Conservation (phyloP, 306 rosid genomes). For the Vigna nakashimae region DNA sequence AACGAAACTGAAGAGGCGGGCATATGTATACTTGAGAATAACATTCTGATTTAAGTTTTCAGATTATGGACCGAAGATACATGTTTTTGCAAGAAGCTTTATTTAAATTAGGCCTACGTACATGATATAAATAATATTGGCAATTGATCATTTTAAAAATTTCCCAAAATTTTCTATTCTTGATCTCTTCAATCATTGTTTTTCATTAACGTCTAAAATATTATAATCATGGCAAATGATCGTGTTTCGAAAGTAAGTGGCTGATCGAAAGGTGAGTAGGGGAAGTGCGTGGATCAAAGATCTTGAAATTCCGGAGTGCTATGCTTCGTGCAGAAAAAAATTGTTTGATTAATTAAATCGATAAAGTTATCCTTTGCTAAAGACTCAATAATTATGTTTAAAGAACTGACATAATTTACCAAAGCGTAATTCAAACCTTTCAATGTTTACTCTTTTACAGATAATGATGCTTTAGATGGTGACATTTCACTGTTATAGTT, state of each 20-base stretch:
- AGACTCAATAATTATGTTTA: background rate
- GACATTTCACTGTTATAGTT: conserved; percentile 2
- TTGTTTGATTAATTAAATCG: background rate
- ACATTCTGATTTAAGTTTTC: background rate
- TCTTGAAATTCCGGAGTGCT: background rate
- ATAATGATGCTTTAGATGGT: background rate
- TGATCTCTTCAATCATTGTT: background rate
- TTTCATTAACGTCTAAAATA: background rate
- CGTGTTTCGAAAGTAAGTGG: conserved; percentile 4
- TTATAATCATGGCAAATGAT: background rate
- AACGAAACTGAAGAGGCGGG: background rate
- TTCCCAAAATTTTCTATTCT: background rate
- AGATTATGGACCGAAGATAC: background rate
- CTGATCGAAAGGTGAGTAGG: background rate
- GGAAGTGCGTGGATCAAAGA: background rate
- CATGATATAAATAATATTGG: background rate
- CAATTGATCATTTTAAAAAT: background rate
- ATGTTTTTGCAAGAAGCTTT: background rate
- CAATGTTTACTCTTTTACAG: background rate
- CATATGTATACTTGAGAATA: background rate
- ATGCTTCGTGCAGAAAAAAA: background rate
- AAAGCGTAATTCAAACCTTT: background rate
- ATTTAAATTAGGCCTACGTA: background rate
- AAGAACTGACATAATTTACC: background rate
- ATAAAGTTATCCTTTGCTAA: background rate